These are phyloP conservation scores for Exutisphaerella laricina DNA, from an alignment of 2,329 filamentous ascomycete genomes.

Conservation along the genomic window DNA sequence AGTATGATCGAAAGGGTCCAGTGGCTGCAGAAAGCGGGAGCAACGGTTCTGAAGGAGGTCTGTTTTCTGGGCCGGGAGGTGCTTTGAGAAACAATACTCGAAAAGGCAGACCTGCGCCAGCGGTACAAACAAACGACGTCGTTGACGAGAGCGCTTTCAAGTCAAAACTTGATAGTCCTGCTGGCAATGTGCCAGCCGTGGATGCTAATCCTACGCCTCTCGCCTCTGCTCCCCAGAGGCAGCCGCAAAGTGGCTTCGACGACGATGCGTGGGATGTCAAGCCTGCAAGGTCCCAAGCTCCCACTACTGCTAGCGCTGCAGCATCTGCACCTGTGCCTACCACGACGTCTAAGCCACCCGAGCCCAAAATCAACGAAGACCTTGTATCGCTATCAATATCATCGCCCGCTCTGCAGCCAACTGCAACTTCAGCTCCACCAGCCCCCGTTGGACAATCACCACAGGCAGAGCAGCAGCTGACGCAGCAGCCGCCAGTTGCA, in stretches of 20 bases:
- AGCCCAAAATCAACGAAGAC: constrained; percentile 60
- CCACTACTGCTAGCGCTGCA: constrained; percentile 36
- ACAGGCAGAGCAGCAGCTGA: constrained; percentile 32
- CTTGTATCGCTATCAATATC: constrained; percentile 64
- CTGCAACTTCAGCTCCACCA: constrained; percentile 43
- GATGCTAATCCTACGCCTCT: constrained; percentile 48
- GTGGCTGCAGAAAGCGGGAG: constrained; percentile 56
- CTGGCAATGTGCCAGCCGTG: constrained; percentile 37
- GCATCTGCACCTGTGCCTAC: constrained; percentile 37
- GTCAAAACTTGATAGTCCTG: constrained; percentile 46
- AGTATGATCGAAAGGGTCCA: constrained; percentile 59
- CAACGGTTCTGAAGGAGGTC: constrained; percentile 57
- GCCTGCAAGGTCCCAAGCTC: constrained; percentile 57
- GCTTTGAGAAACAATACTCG: constrained; percentile 88
- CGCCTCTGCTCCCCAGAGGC: constrained; percentile 42
- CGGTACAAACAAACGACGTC: constrained; percentile 78
- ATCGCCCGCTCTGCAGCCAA: constrained; percentile 54
- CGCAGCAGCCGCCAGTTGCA: constrained; percentile 37
- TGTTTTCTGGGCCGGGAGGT: constrained; percentile 93
- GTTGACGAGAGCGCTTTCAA: constrained; percentile 85
- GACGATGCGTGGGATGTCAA: constrained; percentile 98
- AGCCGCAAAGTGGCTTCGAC: constrained; percentile 64
- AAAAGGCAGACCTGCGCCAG: constrained; percentile 80
- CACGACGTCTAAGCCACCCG: constrained; percentile 36
- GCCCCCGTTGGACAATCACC: constrained; percentile 39